Percentiles rank a stretch among this genome's conserved stretches.
Conservation (phyloP, 176 grass and related monocot species). For the Oryza meridionalis region DNA sequence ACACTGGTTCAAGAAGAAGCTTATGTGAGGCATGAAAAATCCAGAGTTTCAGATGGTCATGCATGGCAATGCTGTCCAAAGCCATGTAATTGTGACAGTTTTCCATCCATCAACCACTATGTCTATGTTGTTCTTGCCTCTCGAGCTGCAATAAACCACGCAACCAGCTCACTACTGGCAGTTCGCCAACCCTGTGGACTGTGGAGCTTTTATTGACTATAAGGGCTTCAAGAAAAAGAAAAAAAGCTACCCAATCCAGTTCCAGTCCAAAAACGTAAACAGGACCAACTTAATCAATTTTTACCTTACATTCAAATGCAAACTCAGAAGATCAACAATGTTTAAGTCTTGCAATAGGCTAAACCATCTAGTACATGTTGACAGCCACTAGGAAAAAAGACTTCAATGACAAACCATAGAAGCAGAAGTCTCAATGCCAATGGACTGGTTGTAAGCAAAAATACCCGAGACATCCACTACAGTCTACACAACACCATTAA, state of each 20-base stretch:
- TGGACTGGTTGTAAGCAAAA: background rate
- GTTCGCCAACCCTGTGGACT: background rate
- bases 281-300: background rate
- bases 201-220: background rate
- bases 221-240: background rate
- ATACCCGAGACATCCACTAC: background rate
- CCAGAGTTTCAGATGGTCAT: too few species aligned
- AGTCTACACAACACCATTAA: background rate
- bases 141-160: slow-evolving; percentile 21
- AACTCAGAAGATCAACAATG: background rate
- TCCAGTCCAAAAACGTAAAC: slow-evolving; percentile 2
- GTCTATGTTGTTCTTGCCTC: background rate
- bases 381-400: background rate
- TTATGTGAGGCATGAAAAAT: too few species aligned
- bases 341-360: background rate
- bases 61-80: background rate
- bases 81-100: background rate
- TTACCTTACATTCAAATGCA: slow-evolving; percentile 42
- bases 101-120: background rate
- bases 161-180: background rate
- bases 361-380: background rate
- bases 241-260: background rate
- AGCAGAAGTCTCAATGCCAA: background rate
- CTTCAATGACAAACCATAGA: background rate
- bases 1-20: too few species aligned